Conservation (phyloP, 768 basidiomycete species). For the Pleurotus giganteus region DNA sequence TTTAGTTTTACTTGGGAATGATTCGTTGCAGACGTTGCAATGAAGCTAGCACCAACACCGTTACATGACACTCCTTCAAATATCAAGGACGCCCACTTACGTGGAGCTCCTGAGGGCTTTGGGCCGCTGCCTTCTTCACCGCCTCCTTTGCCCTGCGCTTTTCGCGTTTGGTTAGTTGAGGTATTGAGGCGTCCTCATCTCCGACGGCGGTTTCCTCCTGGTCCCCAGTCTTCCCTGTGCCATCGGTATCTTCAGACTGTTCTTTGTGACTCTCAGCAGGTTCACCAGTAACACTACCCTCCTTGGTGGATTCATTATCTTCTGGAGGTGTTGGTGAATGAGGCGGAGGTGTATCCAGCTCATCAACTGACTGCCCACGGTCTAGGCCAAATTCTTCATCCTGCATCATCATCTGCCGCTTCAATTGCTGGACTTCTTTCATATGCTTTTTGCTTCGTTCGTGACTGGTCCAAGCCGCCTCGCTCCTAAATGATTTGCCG, state of each 20-base stretch:
- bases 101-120: slow-evolving; percentile 18
- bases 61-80: background rate
- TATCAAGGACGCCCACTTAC: slow-evolving; percentile 13
- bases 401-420: slow-evolving; percentile 75
- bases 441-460: slow-evolving; percentile 94
- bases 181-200: slow-evolving; percentile 11
- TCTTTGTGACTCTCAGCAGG: background rate
- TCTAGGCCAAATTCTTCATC: slow-evolving; percentile 62
- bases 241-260: slow-evolving; percentile 1
- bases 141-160: slow-evolving; percentile 77
- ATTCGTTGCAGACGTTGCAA: slow-evolving; percentile 69
- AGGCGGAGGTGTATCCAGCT: slow-evolving; percentile 9
- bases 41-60: slow-evolving; percentile 31
- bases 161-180: slow-evolving; percentile 66
- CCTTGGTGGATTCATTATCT: too few species aligned
- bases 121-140: slow-evolving; percentile 57
- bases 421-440: slow-evolving; percentile 79
- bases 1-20: slow-evolving; percentile 68
- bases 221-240: background rate
- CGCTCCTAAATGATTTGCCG: slow-evolving; percentile 82
- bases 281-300: too few species aligned
- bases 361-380: slow-evolving; percentile 28
- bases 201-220: slow-evolving; percentile 9
- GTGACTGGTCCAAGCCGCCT: slow-evolving; percentile 95
- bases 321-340: slow-evolving; percentile 9